Evolutionary conservation across 108 stramenopile species (phyloP), one percentile per base, ranked within the genome.

Genomic region (Skeletonema tropicum): DNA sequence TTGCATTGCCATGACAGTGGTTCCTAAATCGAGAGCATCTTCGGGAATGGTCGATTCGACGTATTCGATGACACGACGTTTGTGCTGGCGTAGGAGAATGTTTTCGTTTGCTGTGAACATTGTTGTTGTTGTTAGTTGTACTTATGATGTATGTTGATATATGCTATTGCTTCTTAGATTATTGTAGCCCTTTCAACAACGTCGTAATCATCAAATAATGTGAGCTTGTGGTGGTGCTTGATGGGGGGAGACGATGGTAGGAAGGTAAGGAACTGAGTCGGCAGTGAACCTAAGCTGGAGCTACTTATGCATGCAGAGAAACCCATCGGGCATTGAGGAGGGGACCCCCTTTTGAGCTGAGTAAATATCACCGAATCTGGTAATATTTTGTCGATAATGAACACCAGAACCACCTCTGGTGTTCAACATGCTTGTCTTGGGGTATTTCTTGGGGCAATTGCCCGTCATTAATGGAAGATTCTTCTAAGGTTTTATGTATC

Each of bases 71-170:
- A 96, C 88, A 25, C 88, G 84, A 19, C 89, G 88, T 69, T 96
- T 96, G 87, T 92, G 87, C 62, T 92, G 84, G 3, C 94, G 88
- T 19, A 96, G 85, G 11, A 87, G 29, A 19, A 96, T 75, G 76
- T 96, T 96, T 79, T 96, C 92, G 64, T 96, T 96, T 60, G 94
- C 94, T 17, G 92, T 89, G 82, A 96, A 96, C 92, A 93, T 55
- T 17, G 1, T n/a, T n/a, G 4, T 23, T 55, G 9, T 55, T n/a
- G n/a, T n/a, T n/a, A n/a, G n/a, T n/a, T n/a, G n/a, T n/a, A n/a
- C n/a, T n/a, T n/a, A n/a, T n/a, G n/a, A n/a, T n/a, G n/a, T n/a
- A n/a, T n/a, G n/a, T n/a, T n/a, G n/a, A n/a, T n/a, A n/a, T n/a
- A n/a, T n/a, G n/a, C n/a, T n/a, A n/a, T 55, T 23, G 52, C 45